These are phyloP conservation scores for Anethum foeniculum DNA, from an alignment of 140 eudicot genomes.

Conservation along the genomic window DNA sequence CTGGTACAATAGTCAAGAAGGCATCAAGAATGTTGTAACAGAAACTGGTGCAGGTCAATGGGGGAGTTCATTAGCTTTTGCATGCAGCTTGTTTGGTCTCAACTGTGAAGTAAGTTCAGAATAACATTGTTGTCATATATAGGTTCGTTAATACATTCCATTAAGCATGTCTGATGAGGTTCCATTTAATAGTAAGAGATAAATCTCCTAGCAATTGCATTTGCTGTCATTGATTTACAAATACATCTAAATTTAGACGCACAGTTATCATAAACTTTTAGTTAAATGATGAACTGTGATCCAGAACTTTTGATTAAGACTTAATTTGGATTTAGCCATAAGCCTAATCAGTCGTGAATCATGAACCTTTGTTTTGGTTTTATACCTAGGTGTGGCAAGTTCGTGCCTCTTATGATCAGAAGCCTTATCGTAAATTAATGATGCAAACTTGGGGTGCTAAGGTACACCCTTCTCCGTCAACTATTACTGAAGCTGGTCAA, in stretches of 20 bases:
- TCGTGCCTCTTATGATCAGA: slow-evolving; percentile 89
- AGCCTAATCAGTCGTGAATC: not conserved
- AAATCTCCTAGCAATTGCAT: too few relatives aligned
- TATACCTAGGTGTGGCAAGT: slow-evolving; percentile 88
- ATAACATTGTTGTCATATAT: not conserved
- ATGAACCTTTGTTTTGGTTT: slow-evolving; percentile 12
- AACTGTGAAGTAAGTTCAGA: slow-evolving; percentile 59
- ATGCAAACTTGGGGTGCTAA: slow-evolving; percentile 99
- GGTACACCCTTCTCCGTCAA: slow-evolving; percentile 90
- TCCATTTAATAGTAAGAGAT: not conserved
- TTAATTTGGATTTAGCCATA: not conserved
- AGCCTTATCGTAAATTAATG: slow-evolving; percentile 89
- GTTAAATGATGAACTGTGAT: not conserved
- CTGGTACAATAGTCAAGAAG: slow-evolving; percentile 88
- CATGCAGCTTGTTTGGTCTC: slow-evolving; percentile 76
- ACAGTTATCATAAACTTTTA: not conserved
- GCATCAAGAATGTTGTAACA: slow-evolving; percentile 78
- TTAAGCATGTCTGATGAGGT: not conserved
- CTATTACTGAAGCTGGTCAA: slow-evolving; percentile 62
- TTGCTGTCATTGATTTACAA: not conserved
- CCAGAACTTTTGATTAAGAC: not conserved
- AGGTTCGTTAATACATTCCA: not conserved
- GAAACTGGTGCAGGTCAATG: slow-evolving; percentile 99
- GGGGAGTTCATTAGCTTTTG: slow-evolving; percentile 92
- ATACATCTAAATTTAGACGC: not conserved